Percentiles rank a stretch among this genome's conserved stretches.
Evolutionary conservation across 148 eudicot species (phyloP).

Genomic region (Spergularia bocconei): DNA sequence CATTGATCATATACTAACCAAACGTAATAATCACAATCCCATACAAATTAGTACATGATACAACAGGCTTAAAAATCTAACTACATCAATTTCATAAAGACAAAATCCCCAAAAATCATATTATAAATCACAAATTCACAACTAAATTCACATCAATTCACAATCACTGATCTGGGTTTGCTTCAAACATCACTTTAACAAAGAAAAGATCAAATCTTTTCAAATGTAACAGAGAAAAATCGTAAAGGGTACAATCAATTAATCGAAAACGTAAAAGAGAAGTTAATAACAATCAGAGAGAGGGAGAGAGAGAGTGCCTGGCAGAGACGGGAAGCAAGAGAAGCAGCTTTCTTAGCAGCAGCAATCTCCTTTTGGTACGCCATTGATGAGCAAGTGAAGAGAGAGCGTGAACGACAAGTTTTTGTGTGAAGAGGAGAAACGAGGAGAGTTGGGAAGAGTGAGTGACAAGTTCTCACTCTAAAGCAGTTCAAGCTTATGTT

Average conservation of each 20-base stretch:
- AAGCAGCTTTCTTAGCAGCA: constrained; percentile 84
- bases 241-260: background rate
- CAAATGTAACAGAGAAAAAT: background rate
- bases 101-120: background rate
- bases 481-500: constrained; percentile 23
- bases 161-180: constrained; percentile 2
- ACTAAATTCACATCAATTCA: background rate
- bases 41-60: background rate
- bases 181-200: constrained; percentile 1
- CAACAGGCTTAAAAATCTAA: background rate
- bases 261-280: background rate
- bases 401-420: background rate
- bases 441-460: constrained; percentile 8
- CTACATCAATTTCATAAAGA: background rate
- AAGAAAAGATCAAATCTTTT: background rate
- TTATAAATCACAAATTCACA: background rate
- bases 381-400: constrained; percentile 33
- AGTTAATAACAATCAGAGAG: background rate
- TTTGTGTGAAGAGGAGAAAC: background rate
- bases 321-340: constrained; percentile 80
- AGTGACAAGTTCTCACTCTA: constrained; percentile 19
- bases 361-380: constrained; percentile 54
- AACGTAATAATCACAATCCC: background rate
- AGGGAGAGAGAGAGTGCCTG: constrained; percentile 43
- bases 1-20: background rate